Percentiles rank a stretch among this genome's conserved stretches.
Evolutionary conservation across 1,284 basidiomycete genomes (phyloP).

Genomic region (Salmacisia buchloeana): DNA sequence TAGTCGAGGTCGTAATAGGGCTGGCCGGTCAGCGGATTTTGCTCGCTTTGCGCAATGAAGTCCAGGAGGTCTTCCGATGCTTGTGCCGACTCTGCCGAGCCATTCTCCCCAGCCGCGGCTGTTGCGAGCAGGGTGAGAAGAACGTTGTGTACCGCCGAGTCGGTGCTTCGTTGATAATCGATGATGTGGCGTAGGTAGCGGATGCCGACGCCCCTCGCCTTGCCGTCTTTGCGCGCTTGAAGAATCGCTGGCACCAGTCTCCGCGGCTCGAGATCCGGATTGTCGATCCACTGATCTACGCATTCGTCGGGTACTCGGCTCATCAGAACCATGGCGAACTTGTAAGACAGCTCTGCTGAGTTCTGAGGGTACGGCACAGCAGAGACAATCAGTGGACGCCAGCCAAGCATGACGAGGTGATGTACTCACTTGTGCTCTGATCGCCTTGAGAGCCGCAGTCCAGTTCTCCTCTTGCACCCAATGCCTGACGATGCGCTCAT

Average conservation of each 20-base stretch:
- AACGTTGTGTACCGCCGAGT: constrained; percentile 86
- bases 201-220: constrained; percentile 67
- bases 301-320: constrained; percentile 78
- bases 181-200: constrained; percentile 80
- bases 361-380: constrained; percentile 54
- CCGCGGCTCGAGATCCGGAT: constrained; percentile 70
- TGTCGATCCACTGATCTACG: constrained; percentile 84
- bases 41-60: constrained; percentile 64
- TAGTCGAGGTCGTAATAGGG: constrained; percentile 98
- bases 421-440: constrained; percentile 70
- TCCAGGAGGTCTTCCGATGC: constrained; percentile 59
- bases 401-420: neutral
- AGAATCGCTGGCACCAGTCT: constrained; percentile 84
- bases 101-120: constrained; percentile 21
- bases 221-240: constrained; percentile 59
- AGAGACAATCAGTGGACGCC: neutral
- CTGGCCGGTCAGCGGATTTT: constrained; percentile 70
- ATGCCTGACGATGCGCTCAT: constrained; percentile 79
- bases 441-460: constrained; percentile 78
- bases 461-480: constrained; percentile 88
- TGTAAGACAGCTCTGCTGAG: constrained; percentile 83
- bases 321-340: constrained; percentile 81
- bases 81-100: constrained; percentile 65
- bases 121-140: constrained; percentile 78
- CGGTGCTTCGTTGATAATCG: constrained; percentile 70